A percentile compares a stretch with the other conserved stretches of the same genome.
These are phyloP conservation scores for Dipteronia sinensis DNA, from an alignment of 345 rosid genomes.

Conservation along the genomic window DNA sequence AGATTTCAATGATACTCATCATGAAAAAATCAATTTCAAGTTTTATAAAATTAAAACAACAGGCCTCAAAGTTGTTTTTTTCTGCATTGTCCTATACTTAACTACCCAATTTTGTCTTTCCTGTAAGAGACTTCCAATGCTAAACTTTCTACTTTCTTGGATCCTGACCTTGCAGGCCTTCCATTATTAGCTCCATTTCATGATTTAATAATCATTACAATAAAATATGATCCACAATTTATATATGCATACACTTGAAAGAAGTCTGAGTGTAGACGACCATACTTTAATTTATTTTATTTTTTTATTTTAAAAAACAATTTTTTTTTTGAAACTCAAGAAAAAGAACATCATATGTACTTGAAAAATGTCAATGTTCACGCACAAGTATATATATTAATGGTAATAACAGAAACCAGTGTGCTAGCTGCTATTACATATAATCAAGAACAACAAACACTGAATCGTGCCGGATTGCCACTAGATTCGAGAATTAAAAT, in stretches of 20 bases:
- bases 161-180: conserved; percentile 28
- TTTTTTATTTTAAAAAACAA: too few species aligned
- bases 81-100: background rate
- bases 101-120: background rate
- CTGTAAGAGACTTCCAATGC: conserved; percentile 20
- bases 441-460: background rate
- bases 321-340: too few species aligned
- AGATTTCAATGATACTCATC: background rate
- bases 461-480: conserved; percentile 15
- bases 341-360: too few species aligned
- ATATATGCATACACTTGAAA: too few species aligned
- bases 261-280: too few species aligned
- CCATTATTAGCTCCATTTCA: background rate
- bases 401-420: background rate
- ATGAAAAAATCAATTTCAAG: background rate
- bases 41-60: background rate
- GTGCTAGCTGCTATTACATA: background rate
- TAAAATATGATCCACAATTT: too few species aligned
- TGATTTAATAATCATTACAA: background rate
- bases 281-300: too few species aligned
- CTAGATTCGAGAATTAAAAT: conserved; percentile 24
- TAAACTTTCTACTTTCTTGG: conserved; percentile 26
- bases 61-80: conserved; percentile 1
- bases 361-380: too few species aligned
- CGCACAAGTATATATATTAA: too few species aligned